Conservation (phyloP, 495 filamentous ascomycete species). For the Penicillium alfredii region DNA sequence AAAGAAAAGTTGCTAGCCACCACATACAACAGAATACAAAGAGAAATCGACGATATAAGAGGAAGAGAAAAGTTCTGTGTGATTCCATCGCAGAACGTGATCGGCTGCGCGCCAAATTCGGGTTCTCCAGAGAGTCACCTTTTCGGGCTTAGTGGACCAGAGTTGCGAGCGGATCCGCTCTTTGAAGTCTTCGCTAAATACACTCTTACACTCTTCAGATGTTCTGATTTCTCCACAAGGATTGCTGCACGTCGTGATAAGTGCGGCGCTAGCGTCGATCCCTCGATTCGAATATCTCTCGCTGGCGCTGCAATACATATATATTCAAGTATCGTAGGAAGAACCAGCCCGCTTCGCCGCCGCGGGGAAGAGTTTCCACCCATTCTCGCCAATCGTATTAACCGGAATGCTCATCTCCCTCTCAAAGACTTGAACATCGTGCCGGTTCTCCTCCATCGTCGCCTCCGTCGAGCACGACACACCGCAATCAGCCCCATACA, state of each 20-base stretch:
- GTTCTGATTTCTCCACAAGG: no score
- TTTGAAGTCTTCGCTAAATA: constrained; percentile 1
- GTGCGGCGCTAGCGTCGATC: no score
- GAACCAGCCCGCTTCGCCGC: neutral
- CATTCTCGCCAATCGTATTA: neutral
- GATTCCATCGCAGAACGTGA: neutral
- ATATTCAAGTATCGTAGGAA: no score
- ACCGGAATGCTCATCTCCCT: neutral
- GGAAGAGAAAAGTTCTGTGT: neutral
- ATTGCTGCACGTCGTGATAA: no score
- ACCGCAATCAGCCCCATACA: constrained; percentile 6
- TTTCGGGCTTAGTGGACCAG: constrained; percentile 20
- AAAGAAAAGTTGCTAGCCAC: neutral
- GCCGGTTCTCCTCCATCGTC: constrained; percentile 5
- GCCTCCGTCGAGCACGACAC: constrained; percentile 4
- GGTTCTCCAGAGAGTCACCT: constrained; percentile 22
- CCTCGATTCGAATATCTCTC: no score
- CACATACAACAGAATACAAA: neutral
- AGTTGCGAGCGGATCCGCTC: constrained; percentile 5
- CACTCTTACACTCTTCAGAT: no score
- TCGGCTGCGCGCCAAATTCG: constrained; percentile 4
- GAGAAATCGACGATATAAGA: neutral
- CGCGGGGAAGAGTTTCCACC: constrained; percentile 3
- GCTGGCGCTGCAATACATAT: no score
- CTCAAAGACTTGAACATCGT: neutral